Evolutionary conservation across 1,139 yeast species (phyloP), one percentile per base, ranked within the genome.

Genomic region (Hyphopichia buzzinii): DNA sequence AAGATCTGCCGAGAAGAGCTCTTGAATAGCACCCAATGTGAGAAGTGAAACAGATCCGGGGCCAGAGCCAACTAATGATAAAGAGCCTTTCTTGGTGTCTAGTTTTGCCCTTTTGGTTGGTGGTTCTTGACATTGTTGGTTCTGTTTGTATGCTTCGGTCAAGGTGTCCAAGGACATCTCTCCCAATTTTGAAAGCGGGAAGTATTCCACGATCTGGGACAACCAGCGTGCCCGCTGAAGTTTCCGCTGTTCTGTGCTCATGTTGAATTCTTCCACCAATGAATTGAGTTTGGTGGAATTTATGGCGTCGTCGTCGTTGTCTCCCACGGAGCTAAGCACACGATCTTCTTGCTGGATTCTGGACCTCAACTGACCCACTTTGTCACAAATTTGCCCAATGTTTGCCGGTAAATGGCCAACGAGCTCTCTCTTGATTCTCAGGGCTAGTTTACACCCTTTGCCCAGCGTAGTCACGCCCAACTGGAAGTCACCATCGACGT

Each of bases 51-150:
- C 79, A 2, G 94, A 80, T 0, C 98, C 98, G 0, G 97, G 97
- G 0, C 98, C 98, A 2, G 96, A 77, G 1, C 98, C 98, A 12
- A 90, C 89, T 21, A 92, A 67, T 2, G 95, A 77, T 10, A 90
- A 82, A 3, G 72, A 49, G 0, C 94, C 96, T 31, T 49, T 54
- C 27, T 49, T 50, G 11, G 31, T 39, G 10, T 22, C 24, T 36
- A n/a, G 17, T 17, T 25, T 31, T 26, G 25, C 24, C 21, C 17
- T 15, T 21, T 24, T 26, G 14, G 19, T 5, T 15, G 34, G 17
- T 13, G 31, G 17, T 22, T 27, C 25, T 7, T 16, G 7, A 6
- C 8, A 8, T n/a, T 42, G 35, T 22, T 28, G 37, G 13, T 31
- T 30, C 23, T 31, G 39, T 21, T 40, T 39, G 49, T 74, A 72